Evolutionary conservation across 257 asterid species (phyloP), one percentile per base, ranked within the genome.

Genomic region (Paulownia fortunei): DNA sequence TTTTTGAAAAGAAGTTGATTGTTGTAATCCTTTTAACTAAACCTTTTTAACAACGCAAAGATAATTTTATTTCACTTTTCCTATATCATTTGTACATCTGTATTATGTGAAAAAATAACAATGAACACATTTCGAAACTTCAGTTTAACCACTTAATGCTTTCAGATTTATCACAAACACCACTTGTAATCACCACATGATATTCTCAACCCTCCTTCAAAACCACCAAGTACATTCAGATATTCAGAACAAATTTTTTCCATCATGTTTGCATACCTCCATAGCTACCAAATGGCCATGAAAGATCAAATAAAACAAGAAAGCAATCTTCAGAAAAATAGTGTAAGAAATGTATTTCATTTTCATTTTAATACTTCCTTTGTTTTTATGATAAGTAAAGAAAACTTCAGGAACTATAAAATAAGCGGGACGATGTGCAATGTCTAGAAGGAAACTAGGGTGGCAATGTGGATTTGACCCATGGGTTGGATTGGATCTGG

Each of bases 81-180:
- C 46, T 60, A 73, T n/a, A 34, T 47, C 46, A 73, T n/a, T 59
- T 26, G 54, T 10, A 36, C 55, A 74, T 46, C 59, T 74, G 51
- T 62, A 19, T 47, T 32, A 63, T 75, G 73, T 21, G n/a, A 75
- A 51, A 26, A 44, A 55, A 24, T 11, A 65, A 69, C 23, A 39
- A 59, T 15, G n/a, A 61, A 44, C 8, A 27, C 9, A 42, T n/a
- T 26, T 60, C 60, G n/a, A 24, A 61, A 46, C 36, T 32, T 37
- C 51, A 32, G 32, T 51, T 49, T 63, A 60, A 73, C 42, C 56
- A 58, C 58, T 37, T 42, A 12, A 23, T 21, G 55, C 37, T n/a
- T 64, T 18, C 12, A 64, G 23, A n/a, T 36, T 21, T 24, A 37
- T 37, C 37, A 18, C 69, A 15, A 15, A 32, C n/a, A 18, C 18